Evolutionary conservation across 2,329 filamentous ascomycete genomes (phyloP), one percentile per base, ranked within the genome.

Genomic region (Penicillium sp.): DNA sequence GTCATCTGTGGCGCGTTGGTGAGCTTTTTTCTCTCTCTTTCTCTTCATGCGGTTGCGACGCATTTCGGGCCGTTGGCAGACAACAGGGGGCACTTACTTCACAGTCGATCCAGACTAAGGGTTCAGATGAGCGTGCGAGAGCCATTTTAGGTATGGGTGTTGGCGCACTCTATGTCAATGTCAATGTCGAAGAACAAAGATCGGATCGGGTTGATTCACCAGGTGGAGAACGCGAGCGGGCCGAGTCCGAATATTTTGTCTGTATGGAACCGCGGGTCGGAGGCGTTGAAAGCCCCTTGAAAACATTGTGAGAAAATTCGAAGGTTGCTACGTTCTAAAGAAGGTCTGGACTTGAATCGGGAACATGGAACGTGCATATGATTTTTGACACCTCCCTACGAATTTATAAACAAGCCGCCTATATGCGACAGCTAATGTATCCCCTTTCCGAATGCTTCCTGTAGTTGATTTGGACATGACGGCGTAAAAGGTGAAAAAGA

Each of bases 91-190:
- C 9, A 55, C 64, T 35, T 71, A 85, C 83, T 75, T 89, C 86
- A 68, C 86, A 89, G 75, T 96, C 91, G 61, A 96, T 92, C 90
- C 91, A 95, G 59, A 95, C 89, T 35, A 95, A 76, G 8, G 89
- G 88, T 61, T 86, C 85, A 49, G 75, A 79, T 22, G 85, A 88
- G 42, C 73, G 76, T 55, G 69, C 64, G 22, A 78, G 67, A 25
- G 77, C 69, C 77, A 79, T 79, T 11, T 40, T 65, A 55, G 41
- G 25, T 31, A 18, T 50, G 40, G 23, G 47, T n/a, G 20, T 41
- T 14, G 35, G 31, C 26, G 27, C 37, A 15, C 29, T 43, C 29
- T 48, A 41, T 48, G 20, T 23, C 44, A 48, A 29, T 35, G 45
- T 33, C 5, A 23, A 35, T 35, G 18, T 47, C 31, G 48, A 55